Percentiles rank a stretch among this genome's conserved stretches.
These are phyloP conservation scores for Acephala macrosclerotiorum DNA, from an alignment of 2,329 filamentous ascomycete species.

Conservation along the genomic window DNA sequence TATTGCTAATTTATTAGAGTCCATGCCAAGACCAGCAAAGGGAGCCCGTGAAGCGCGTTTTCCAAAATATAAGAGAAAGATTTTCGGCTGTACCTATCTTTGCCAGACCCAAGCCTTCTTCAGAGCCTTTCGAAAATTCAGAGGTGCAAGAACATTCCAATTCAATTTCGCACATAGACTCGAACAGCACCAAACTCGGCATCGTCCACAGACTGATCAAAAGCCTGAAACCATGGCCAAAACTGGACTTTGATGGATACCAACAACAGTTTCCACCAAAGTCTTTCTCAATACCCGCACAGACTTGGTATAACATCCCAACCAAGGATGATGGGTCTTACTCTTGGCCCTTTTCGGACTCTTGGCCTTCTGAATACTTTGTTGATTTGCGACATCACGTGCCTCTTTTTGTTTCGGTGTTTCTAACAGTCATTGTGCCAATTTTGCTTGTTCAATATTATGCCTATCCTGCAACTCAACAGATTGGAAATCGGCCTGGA, in stretches of 20 bases:
- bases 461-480: neutral
- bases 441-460: conserved; percentile 8
- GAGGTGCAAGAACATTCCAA: neutral
- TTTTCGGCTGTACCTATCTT: no score
- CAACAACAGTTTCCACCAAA: conserved; percentile 13
- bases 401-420: neutral
- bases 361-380: conserved; percentile 2
- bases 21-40: neutral
- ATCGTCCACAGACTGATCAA: neutral
- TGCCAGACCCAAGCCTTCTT: neutral
- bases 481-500: conserved; percentile 5
- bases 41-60: neutral
- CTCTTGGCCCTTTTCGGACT: conserved; percentile 7
- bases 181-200: neutral
- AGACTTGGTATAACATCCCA: conserved; percentile 10
- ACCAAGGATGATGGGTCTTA: conserved; percentile 8
- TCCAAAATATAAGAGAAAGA: neutral
- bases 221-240: neutral
- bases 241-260: neutral
- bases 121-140: no score
- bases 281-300: neutral
- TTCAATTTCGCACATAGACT: neutral
- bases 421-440: neutral
- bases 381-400: neutral
- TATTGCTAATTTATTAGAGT: neutral